Evolutionary conservation across 2,329 filamentous ascomycete genomes (phyloP).

Genomic region (Paraconiothyrium sp.): DNA sequence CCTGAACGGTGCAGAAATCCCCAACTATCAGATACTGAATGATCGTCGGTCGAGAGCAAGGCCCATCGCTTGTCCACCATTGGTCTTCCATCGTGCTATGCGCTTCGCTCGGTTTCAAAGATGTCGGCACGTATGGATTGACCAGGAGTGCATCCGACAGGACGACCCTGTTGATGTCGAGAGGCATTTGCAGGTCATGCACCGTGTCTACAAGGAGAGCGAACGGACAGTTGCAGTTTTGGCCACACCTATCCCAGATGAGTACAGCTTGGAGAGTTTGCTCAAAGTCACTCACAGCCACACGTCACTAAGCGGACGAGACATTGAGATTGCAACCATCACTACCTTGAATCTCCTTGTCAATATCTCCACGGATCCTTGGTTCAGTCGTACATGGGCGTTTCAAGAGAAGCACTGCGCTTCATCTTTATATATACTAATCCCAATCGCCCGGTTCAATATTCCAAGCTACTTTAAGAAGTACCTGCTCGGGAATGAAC

Average conservation of each 20-base stretch:
- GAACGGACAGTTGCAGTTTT: neutral
- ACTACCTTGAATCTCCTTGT: neutral
- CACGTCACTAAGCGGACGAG: neutral
- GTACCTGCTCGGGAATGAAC: neutral
- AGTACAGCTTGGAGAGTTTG: neutral
- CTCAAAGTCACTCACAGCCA: too few species aligned
- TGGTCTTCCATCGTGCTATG: neutral
- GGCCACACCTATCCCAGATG: neutral
- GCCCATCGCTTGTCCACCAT: too few species aligned
- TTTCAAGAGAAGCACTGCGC: constrained; percentile 7
- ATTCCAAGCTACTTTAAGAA: neutral
- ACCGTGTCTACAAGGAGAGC: neutral
- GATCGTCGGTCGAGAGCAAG: neutral
- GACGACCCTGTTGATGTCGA: constrained; percentile 1
- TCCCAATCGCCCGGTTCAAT: neutral
- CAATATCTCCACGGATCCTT: neutral
- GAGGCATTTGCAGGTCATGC: constrained; percentile 2
- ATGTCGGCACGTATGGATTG: constrained; percentile 3
- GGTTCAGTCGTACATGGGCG: constrained; percentile 4
- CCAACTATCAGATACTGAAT: neutral
- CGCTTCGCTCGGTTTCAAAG: neutral
- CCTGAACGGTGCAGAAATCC: neutral
- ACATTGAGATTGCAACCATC: neutral
- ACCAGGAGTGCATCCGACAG: constrained; percentile 8
- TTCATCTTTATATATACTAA: neutral